phyloP scores from a whole-genome alignment of 2,329 filamentous ascomycete species.

The Colletotrichum caudatum region DNA sequence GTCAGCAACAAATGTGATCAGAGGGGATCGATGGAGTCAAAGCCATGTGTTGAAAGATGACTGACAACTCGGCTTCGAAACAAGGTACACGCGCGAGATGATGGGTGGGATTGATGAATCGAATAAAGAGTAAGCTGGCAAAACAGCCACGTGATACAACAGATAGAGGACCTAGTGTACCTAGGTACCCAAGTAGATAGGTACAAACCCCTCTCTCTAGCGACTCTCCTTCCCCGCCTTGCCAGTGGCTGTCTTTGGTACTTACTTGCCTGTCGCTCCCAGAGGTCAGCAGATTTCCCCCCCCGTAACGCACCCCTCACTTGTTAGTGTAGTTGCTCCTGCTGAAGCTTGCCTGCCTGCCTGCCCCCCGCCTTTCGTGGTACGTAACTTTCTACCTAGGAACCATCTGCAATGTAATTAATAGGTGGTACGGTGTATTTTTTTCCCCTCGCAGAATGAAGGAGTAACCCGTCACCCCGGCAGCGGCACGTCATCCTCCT shows the following conservation, averaged over 20 bases:
- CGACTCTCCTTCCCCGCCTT: constrained; percentile 28
- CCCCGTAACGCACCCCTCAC: constrained; percentile 19
- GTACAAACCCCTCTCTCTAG: constrained; percentile 13
- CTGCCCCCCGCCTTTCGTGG: background rate
- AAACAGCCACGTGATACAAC: background rate
- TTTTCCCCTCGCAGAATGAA: background rate
- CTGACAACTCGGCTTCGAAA: constrained; percentile 3
- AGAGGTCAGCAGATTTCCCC: constrained; percentile 17
- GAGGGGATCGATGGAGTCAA: constrained; percentile 18
- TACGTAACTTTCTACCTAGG: no score
- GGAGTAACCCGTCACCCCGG: constrained; percentile 29
- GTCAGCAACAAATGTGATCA: constrained; percentile 1
- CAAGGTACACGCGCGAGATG: background rate
- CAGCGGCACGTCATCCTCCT: constrained; percentile 39
- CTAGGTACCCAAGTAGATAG: no score
- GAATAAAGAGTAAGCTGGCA: background rate
- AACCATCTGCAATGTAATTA: background rate
- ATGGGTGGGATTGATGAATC: background rate
- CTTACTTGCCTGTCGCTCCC: background rate
- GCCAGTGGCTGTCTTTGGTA: background rate
- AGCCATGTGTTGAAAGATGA: constrained; percentile 8
- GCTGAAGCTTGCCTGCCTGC: background rate
- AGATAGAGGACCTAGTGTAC: background rate
- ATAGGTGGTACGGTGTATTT: background rate
- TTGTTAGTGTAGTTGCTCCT: background rate